Percentiles rank a stretch among this genome's conserved stretches.
These are phyloP conservation scores for Hypoxylon cercidicola DNA, from an alignment of 495 filamentous ascomycete species.

Conservation along the genomic window DNA sequence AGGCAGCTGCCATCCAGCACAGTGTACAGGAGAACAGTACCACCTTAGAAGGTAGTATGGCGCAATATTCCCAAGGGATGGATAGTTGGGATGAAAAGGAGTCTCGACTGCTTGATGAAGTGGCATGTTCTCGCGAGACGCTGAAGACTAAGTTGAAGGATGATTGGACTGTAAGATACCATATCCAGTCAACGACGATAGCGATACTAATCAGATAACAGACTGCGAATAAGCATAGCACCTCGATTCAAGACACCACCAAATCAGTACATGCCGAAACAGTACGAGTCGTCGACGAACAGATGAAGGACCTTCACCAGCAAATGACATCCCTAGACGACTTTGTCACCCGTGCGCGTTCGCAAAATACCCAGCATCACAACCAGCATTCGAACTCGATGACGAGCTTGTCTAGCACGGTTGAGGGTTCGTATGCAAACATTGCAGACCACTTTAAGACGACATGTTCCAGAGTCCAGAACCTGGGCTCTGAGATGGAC, in stretches of 20 bases:
- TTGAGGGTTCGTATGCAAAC: constrained; percentile 74
- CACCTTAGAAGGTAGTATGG: constrained; percentile 69
- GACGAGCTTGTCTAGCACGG: constrained; percentile 66
- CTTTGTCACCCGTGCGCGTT: constrained; percentile 85
- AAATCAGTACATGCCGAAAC: constrained; percentile 93
- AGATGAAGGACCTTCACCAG: constrained; percentile 83
- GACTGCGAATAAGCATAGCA: constrained; percentile 81
- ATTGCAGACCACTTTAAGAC: constrained; percentile 72
- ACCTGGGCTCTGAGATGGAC: constrained; percentile 71
- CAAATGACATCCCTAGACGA: constrained; percentile 92
- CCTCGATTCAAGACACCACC: constrained; percentile 80
- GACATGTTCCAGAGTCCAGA: constrained; percentile 68
- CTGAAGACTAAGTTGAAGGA: constrained; percentile 84
- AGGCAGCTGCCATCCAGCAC: constrained; percentile 67
- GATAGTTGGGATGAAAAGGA: constrained; percentile 79
- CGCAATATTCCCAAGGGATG: constrained; percentile 75
- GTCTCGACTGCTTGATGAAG: constrained; percentile 72
- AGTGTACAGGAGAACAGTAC: constrained; percentile 70
- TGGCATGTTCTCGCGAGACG: constrained; percentile 75
- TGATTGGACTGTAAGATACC: constrained; percentile 79
- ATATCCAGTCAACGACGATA: neutral
- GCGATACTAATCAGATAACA: constrained; percentile 52
- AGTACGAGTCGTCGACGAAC: constrained; percentile 86
- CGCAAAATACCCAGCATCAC: constrained; percentile 81
- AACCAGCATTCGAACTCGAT: constrained; percentile 71